Percentiles rank a stretch among this genome's conserved stretches.
Evolutionary conservation across 306 rosid species (phyloP).

Genomic region (Fragaria vesca): DNA sequence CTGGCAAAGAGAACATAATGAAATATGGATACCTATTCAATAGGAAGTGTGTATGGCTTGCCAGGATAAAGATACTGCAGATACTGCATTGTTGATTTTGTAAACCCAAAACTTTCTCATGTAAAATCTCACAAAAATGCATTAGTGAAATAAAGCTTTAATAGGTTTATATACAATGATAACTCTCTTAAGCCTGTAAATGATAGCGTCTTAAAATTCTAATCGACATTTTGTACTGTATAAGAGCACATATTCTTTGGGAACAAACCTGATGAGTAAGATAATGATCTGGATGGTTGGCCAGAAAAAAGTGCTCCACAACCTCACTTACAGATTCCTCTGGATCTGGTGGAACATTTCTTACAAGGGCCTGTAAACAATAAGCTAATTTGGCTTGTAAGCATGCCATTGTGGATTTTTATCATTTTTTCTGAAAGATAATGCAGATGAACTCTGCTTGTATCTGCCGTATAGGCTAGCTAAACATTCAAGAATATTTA

Average conservation of each 20-base stretch:
- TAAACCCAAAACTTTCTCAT: not conserved
- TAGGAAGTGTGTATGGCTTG: not conserved
- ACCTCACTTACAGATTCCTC: slow-evolving; percentile 90
- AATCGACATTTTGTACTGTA: slow-evolving; percentile 10
- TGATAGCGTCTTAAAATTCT: slow-evolving; percentile 6
- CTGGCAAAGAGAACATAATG: not conserved
- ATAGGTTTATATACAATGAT: not conserved
- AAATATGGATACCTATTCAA: not conserved
- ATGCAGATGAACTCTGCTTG: not conserved
- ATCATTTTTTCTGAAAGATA: not conserved
- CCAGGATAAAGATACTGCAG: not conserved
- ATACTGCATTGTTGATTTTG: not conserved
- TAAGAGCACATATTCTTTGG: not conserved
- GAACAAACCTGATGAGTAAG: slow-evolving; percentile 89
- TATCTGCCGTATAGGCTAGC: not conserved
- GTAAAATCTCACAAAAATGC: not conserved
- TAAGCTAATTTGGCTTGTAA: slow-evolving; percentile 22
- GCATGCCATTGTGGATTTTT: not conserved
- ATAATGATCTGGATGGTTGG: slow-evolving; percentile 90
- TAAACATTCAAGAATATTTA: not conserved
- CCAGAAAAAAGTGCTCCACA: slow-evolving; percentile 93
- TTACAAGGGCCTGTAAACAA: slow-evolving; percentile 67
- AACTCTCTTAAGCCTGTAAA: not conserved
- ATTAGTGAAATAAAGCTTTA: not conserved
- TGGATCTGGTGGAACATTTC: slow-evolving; percentile 82